Conservation (phyloP, 2,329 filamentous ascomycete genomes). For the Talaromyces verruculosus region DNA sequence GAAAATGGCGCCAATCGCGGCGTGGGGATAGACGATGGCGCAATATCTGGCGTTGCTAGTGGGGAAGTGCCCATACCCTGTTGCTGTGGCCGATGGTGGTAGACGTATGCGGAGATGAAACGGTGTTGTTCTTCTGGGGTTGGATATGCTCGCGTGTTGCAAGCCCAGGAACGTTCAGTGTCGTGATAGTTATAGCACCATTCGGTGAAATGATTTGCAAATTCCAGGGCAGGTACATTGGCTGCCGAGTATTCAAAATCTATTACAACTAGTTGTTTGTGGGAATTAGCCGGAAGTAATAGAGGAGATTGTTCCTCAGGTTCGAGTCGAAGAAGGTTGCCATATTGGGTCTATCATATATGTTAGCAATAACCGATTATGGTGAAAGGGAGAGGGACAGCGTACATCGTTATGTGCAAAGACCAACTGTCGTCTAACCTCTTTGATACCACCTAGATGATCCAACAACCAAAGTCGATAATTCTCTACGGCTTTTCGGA, state of each 20-base stretch:
- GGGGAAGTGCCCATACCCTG: constrained; percentile 30
- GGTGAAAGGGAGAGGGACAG: constrained; percentile 20
- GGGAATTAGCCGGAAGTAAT: constrained; percentile 82
- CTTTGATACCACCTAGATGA: constrained; percentile 66
- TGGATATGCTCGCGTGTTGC: constrained; percentile 71
- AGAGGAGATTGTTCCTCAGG: constrained; percentile 74
- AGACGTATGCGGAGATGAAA: constrained; percentile 83
- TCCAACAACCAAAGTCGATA: constrained; percentile 74
- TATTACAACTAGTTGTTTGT: constrained; percentile 95
- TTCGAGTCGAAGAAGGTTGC: constrained; percentile 84
- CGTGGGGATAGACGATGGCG: constrained; percentile 54
- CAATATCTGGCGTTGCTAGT: constrained; percentile 54
- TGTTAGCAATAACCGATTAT: background rate
- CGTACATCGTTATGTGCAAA: constrained; percentile 98
- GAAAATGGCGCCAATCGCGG: constrained; percentile 64
- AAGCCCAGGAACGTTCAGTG: constrained; percentile 61
- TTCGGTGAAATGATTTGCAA: constrained; percentile 97
- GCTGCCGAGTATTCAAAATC: constrained; percentile 97
- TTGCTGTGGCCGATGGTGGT: constrained; percentile 60
- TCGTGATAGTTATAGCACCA: constrained; percentile 99
- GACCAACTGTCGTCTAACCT: constrained; percentile 72
- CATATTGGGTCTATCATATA: constrained; percentile 79
- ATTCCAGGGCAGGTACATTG: constrained; percentile 82
- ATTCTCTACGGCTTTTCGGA: constrained; percentile 70
- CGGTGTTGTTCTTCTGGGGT: constrained; percentile 75